Evolutionary conservation across 495 filamentous ascomycete genomes (phyloP), one percentile per base, ranked within the genome.

Genomic region (Tetracladium setigerum): DNA sequence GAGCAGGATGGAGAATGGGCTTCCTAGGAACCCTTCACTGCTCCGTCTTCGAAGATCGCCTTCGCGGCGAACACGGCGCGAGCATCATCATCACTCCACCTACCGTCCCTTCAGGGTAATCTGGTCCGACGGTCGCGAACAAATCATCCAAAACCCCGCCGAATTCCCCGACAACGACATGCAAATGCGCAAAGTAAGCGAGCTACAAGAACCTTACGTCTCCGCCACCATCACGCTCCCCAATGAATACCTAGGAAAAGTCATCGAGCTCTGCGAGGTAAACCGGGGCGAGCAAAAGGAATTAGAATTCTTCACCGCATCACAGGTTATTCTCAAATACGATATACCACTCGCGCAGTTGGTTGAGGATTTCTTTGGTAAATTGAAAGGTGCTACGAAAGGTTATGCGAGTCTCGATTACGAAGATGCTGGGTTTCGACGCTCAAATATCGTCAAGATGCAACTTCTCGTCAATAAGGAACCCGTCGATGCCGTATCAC

Each of bases 1-100:
- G 92, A 5, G 88, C 90, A 15, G 92, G 92, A 1, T 98, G 92
- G 83, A 78, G 92, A 32, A 67, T 98, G 31, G 92, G 92, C 0
- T 98, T 98, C 59, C 63, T 97, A n/a, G 92, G 92, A 1, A 96
- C 89, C 11, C 73, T 98, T 30, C 92, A 98, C 62, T 95, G 92
- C 64, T 95, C 90, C 27, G 92, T 98, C 4, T 98, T 98, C 56
- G 90, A 98, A 66, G 92, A 98, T 65, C 83, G 92, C n/a, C 68
- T 98, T 27, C 79, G 88, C 14, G 89, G 95, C 60, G 92, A 98
- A 63, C 89, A 97, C 59, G 92, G 90, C 12, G 88, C 87, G 10
- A 89, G 80, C 57, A 89, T 98, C 65, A 95, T 97, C 64, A 95
- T 98, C 59, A 98, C 92, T 2, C 90, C 95, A 13, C 92, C 92